Conservation (phyloP, 2,329 filamentous ascomycete species). For the Ascochyta rabiei region DNA sequence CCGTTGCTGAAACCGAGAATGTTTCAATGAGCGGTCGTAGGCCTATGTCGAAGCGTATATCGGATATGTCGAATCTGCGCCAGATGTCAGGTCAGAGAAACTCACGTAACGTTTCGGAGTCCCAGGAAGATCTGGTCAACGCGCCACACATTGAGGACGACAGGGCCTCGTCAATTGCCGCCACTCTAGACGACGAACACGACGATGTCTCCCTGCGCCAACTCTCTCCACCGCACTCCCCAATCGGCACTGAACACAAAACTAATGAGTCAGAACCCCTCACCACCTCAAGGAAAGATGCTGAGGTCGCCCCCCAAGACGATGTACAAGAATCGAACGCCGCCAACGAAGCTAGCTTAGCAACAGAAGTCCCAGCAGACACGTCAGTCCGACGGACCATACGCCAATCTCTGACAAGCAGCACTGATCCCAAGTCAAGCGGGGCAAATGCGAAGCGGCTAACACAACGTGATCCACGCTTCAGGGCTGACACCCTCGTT, state of each 20-base stretch:
- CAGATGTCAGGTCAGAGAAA: constrained; percentile 22
- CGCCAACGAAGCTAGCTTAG: not conserved
- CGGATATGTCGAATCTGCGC: constrained; percentile 40
- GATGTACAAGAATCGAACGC: not conserved
- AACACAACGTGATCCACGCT: constrained; percentile 18
- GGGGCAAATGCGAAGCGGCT: constrained; percentile 13
- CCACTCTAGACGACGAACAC: constrained; percentile 64
- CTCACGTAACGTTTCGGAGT: constrained; percentile 29
- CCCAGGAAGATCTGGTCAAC: constrained; percentile 47
- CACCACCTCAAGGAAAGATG: not conserved
- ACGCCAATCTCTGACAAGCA: constrained; percentile 34
- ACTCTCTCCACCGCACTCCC: constrained; percentile 36
- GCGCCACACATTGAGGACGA: constrained; percentile 47
- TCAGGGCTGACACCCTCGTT: constrained; percentile 28
- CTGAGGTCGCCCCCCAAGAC: not conserved
- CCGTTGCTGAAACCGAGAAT: constrained; percentile 46
- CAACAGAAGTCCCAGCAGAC: not conserved
- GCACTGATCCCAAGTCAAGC: constrained; percentile 40
- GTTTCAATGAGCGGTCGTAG: constrained; percentile 13
- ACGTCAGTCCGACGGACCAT: not conserved
- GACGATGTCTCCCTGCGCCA: constrained; percentile 48
- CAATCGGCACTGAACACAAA: constrained; percentile 25
- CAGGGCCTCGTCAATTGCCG: constrained; percentile 56
- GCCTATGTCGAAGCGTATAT: constrained; percentile 48
- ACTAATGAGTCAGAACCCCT: not conserved